Percentiles rank a stretch among this genome's conserved stretches.
phyloP scores from a whole-genome alignment of 306 rosid genomes.

The Lathyrus tuberosus region DNA sequence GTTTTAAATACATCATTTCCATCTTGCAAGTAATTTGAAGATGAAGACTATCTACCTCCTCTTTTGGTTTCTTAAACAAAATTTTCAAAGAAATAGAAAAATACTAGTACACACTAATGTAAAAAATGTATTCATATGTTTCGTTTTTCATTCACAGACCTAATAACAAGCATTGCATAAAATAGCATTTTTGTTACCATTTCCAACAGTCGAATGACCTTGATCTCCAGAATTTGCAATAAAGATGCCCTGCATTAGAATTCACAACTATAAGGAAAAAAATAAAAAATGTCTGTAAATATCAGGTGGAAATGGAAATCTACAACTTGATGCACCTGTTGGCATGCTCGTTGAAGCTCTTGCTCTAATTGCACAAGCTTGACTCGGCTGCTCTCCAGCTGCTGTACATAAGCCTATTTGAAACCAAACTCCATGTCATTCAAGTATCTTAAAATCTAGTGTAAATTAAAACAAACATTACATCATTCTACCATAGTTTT shows the following conservation, averaged over 20 bases:
- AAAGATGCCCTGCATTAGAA: constrained; percentile 54
- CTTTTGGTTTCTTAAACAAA: not conserved
- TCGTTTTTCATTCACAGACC: not conserved
- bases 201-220: constrained; percentile 55
- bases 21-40: too few relatives aligned
- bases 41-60: too few relatives aligned
- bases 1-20: too few relatives aligned
- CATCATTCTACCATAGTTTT: not conserved
- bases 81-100: constrained; percentile 20
- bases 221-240: constrained; percentile 56
- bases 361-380: constrained; percentile 79
- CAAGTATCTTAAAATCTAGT: constrained; percentile 30
- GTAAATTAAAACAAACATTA: not conserved
- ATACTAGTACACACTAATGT: not conserved
- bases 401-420: constrained; percentile 88
- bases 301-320: constrained; percentile 11
- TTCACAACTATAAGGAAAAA: constrained; percentile 4
- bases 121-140: not conserved
- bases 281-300: not conserved
- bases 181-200: constrained; percentile 45
- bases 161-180: constrained; percentile 12
- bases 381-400: constrained; percentile 66
- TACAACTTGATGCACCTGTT: constrained; percentile 61
- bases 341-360: constrained; percentile 78
- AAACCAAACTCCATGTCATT: constrained; percentile 62